Conservation (phyloP, 345 rosid genomes). For the Ricinus communis region DNA sequence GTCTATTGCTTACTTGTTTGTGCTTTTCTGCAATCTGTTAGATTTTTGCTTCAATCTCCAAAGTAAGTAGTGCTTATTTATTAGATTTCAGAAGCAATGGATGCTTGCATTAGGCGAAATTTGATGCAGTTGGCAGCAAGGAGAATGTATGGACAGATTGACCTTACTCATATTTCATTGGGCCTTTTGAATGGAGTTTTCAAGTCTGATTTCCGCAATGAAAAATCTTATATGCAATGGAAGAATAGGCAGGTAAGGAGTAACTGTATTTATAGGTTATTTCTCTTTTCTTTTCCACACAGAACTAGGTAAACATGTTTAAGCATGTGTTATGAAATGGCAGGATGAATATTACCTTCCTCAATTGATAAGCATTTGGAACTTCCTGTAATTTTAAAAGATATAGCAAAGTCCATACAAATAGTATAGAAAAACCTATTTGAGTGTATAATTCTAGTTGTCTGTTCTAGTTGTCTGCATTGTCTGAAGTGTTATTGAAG, state of each 20-base stretch:
- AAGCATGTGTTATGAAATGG: not conserved
- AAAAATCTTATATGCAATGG: conserved; percentile 83
- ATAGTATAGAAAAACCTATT: not conserved
- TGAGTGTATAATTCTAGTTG: not conserved
- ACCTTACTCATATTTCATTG: conserved; percentile 73
- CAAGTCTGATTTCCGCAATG: conserved; percentile 77
- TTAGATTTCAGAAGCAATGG: conserved; percentile 90
- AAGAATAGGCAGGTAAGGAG: conserved; percentile 76
- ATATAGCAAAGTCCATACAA: not conserved
- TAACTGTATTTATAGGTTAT: not conserved
- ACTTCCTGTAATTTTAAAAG: not conserved
- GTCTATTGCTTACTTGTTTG: not conserved
- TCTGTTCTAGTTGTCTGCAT: not conserved
- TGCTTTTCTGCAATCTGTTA: conserved; percentile 10
- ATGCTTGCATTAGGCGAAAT: conserved; percentile 67
- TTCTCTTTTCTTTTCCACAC: conserved; percentile 7
- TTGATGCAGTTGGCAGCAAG: conserved; percentile 63
- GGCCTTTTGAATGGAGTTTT: conserved; percentile 78
- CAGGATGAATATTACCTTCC: not conserved
- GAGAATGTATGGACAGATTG: conserved; percentile 55
- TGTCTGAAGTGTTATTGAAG: not conserved
- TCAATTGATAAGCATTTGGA: not conserved
- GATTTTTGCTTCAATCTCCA: conserved; percentile 14
- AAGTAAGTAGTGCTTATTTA: conserved; percentile 22
- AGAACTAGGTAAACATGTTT: conserved; percentile 12